A percentile compares a stretch with the other conserved stretches of the same genome.
Conservation (phyloP, 176 grass and related monocot genomes). For the Eleusine coracana region DNA sequence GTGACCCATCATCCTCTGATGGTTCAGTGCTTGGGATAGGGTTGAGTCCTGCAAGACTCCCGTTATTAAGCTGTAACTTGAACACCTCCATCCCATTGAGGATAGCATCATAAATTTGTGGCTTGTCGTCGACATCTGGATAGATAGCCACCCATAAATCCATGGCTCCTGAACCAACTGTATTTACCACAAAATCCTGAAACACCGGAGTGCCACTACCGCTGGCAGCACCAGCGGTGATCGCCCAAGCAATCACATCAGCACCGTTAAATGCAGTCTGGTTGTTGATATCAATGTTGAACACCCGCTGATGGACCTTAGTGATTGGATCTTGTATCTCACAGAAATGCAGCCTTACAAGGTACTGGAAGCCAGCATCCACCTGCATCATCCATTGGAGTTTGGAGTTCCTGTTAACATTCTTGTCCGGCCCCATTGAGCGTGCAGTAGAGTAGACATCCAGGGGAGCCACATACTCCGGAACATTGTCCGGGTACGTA, state of each 20-base stretch:
- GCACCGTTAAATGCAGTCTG: constrained; percentile 46
- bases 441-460: constrained; percentile 81
- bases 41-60: constrained; percentile 81
- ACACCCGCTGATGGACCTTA: constrained; percentile 67
- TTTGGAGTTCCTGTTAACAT: constrained; percentile 67
- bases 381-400: constrained; percentile 79
- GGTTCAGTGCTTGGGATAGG: constrained; percentile 39
- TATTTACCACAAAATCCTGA: constrained; percentile 62
- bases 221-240: neutral
- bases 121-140: constrained; percentile 38
- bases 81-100: constrained; percentile 94
- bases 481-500: constrained; percentile 39
- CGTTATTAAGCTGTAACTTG: constrained; percentile 67
- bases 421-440: constrained; percentile 68
- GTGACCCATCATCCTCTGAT: too few species aligned
- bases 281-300: constrained; percentile 80
- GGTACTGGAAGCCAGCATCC: constrained; percentile 76
- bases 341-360: constrained; percentile 89
- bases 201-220: constrained; percentile 55
- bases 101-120: constrained; percentile 67
- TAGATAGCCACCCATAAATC: constrained; percentile 75
- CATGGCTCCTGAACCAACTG: constrained; percentile 46
- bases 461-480: constrained; percentile 60
- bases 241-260: constrained; percentile 67
- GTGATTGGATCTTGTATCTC: constrained; percentile 74